Evolutionary conservation across 768 basidiomycete species (phyloP), one percentile per base, ranked within the genome.

Genomic region (Boletus sp.): DNA sequence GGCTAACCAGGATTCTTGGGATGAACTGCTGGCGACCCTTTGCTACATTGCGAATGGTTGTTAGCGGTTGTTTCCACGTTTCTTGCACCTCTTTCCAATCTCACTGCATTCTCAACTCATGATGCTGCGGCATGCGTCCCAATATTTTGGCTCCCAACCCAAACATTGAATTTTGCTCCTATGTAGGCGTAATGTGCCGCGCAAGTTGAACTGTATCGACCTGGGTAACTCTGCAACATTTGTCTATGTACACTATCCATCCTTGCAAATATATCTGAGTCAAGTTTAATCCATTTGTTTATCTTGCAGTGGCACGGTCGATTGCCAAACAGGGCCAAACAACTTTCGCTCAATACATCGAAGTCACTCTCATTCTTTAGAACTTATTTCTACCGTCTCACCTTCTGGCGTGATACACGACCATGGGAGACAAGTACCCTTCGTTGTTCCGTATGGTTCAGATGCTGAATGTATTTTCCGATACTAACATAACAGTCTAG

Each of bases 391-490:
- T 41, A 35, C 38, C n/a, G n/a, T n/a, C n/a, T 53, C 42, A 25
- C 30, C 19, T 53, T 45, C 35, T 34, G 14, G 44, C 25, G 51
- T 46, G 39, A 46, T 50, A 47, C 33, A 37, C 27, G 7, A 54
- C 30, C 30, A 92, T 90, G 88, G 79, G 81, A 63, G 86, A 86
- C 73, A 84, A 90, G 54, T 91, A 90, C 70, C 88, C 92, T 23
- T 90, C 85, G 64, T 72, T 90, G 75, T 85, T 93, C 78, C 90
- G 92, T 93, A 72, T 19, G 60, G 41, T 39, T 37, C 25, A 21
- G n/a, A 34, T 9, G 37, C 43, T 51, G 17, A 17, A 34, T 54
- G 13, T 43, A 15, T 23, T 42, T 33, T 15, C 35, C 37, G 25
- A 34, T 52, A 35, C 52, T 56, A 47, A 57, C 47, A 51, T 56